These are phyloP conservation scores for Myxozyma sirexii DNA, from an alignment of 805 yeast genomes.

Conservation along the genomic window DNA sequence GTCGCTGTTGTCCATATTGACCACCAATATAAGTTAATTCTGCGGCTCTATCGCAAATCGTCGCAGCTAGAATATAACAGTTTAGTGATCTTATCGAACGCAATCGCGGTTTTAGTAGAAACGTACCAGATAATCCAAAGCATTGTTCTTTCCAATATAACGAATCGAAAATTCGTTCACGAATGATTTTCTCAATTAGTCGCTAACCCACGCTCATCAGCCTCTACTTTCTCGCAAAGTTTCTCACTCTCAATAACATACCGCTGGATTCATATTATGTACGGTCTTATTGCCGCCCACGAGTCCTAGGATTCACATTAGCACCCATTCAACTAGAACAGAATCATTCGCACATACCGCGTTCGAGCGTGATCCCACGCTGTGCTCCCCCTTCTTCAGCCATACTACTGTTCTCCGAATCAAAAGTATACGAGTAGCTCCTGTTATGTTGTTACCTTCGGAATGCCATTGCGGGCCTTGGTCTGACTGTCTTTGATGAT, in stretches of 20 bases:
- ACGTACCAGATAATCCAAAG: conserved; percentile 48
- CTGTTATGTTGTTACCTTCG: not conserved
- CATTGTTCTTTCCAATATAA: conserved; percentile 62
- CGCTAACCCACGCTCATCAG: conserved; percentile 4
- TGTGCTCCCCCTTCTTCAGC: conserved; percentile 17
- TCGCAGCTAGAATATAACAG: conserved; percentile 42
- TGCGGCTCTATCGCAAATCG: conserved; percentile 53
- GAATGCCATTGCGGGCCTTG: not conserved
- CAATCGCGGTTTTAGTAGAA: not conserved
- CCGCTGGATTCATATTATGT: conserved; percentile 31
- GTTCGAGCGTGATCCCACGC: conserved; percentile 27
- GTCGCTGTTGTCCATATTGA: conserved; percentile 56
- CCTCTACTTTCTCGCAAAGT: not conserved
- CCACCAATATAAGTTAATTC: conserved; percentile 59
- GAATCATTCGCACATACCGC: conserved; percentile 15
- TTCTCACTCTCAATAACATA: not conserved
- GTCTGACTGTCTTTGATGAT: not conserved
- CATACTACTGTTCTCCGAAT: not conserved
- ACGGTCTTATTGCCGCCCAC: conserved; percentile 24
- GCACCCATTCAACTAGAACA: not conserved
- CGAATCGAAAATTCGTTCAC: conserved; percentile 60
- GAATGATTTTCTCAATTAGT: conserved; percentile 58
- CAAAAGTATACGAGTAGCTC: not conserved
- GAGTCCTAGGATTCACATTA: conserved; percentile 15
- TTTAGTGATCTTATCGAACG: too few relatives aligned